Percentiles rank a stretch among this genome's conserved stretches.
Conservation (phyloP, 2,329 filamentous ascomycete species). For the Botrytis deweyae region DNA sequence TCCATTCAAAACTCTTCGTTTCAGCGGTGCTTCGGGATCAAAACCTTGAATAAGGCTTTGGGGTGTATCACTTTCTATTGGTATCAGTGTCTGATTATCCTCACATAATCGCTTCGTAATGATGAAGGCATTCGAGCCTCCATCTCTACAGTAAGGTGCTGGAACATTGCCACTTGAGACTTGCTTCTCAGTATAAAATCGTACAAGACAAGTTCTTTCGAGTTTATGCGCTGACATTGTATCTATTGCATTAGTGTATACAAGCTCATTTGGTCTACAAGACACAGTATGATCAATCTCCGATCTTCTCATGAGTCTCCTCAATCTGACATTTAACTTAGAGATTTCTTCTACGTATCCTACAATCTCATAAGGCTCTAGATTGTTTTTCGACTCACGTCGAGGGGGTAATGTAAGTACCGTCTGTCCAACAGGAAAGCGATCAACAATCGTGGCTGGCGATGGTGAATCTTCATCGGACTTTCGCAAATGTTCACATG, state of each 20-base stretch:
- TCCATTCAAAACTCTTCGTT: constrained; percentile 50
- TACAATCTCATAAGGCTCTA: constrained; percentile 64
- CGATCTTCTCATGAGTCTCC: constrained; percentile 52
- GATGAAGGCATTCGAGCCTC: constrained; percentile 66
- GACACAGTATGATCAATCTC: constrained; percentile 40
- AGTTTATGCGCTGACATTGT: constrained; percentile 46
- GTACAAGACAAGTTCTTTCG: constrained; percentile 57
- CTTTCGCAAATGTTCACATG: constrained; percentile 46
- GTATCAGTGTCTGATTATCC: constrained; percentile 36
- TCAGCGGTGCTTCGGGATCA: constrained; percentile 43
- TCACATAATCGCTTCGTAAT: constrained; percentile 49
- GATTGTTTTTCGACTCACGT: constrained; percentile 45
- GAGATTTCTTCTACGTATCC: constrained; percentile 37
- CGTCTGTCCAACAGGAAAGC: constrained; percentile 57
- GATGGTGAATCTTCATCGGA: not conserved
- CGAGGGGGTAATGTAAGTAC: constrained; percentile 42
- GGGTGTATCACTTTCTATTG: constrained; percentile 41
- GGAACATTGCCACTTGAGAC: constrained; percentile 45
- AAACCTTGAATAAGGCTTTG: constrained; percentile 54
- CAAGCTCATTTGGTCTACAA: constrained; percentile 47
- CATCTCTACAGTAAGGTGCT: constrained; percentile 63
- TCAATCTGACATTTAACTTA: constrained; percentile 45
- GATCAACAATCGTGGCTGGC: constrained; percentile 23
- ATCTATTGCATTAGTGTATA: constrained; percentile 51
- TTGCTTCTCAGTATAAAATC: constrained; percentile 49